phyloP scores from a whole-genome alignment of 345 rosid species.

The Eucalyptus erythrocorys region DNA sequence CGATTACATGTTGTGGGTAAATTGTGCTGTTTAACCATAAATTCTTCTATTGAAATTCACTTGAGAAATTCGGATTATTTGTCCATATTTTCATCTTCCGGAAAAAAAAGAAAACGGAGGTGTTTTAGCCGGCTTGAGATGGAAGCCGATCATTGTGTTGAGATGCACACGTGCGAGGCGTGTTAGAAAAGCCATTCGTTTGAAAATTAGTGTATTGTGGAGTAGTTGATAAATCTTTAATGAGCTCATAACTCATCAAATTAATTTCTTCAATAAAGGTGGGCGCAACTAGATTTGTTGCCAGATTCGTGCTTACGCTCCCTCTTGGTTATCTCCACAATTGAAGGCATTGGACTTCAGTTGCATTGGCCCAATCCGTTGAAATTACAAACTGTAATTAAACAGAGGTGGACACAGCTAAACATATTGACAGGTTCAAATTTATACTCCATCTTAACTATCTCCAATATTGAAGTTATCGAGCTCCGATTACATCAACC shows the following conservation, averaged over 20 bases:
- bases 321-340: neutral
- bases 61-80: neutral
- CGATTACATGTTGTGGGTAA: neutral
- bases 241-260: accelerated
- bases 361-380: neutral
- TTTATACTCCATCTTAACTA: neutral
- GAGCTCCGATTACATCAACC: neutral
- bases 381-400: neutral
- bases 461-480: neutral
- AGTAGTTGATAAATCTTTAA: neutral
- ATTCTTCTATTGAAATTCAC: neutral
- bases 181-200: neutral
- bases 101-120: neutral
- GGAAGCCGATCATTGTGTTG: neutral
- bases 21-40: neutral
- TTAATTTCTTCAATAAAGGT: neutral
- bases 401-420: accelerated
- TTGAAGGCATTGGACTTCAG: neutral
- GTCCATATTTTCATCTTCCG: neutral
- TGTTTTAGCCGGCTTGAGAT: neutral
- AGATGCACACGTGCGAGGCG: neutral
- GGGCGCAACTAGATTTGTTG: neutral
- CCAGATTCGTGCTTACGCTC: neutral
- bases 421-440: neutral
- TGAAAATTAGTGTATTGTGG: neutral